Evolutionary conservation across 1,284 basidiomycete species (phyloP).

Genomic region (Limonomyces culmigenus): DNA sequence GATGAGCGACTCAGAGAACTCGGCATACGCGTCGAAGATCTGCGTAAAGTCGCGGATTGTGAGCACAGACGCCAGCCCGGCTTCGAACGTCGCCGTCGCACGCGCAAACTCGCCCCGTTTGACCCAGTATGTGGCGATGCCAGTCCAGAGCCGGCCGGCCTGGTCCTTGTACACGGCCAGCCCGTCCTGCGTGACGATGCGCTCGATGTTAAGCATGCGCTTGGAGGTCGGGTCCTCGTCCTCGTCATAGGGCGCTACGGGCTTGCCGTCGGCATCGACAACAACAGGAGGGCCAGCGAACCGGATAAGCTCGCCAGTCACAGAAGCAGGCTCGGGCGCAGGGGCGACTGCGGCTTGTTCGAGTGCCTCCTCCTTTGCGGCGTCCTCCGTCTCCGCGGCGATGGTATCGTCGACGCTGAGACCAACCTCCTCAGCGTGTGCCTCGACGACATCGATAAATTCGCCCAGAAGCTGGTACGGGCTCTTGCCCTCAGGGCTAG

Average conservation of each 20-base stretch:
- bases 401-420: constrained; percentile 67
- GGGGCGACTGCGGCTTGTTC: constrained; percentile 10
- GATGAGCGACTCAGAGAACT: constrained; percentile 87
- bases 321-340: constrained; percentile 25
- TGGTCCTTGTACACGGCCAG: constrained; percentile 88
- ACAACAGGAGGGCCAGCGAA: constrained; percentile 56
- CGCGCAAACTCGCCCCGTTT: constrained; percentile 91
- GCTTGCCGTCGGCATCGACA: constrained; percentile 31
- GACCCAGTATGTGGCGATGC: constrained; percentile 96
- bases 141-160: constrained; percentile 91
- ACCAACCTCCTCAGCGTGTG: constrained; percentile 85
- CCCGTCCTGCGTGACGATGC: constrained; percentile 75
- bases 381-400: constrained; percentile 24
- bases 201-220: constrained; percentile 75
- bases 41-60: constrained; percentile 97
- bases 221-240: constrained; percentile 69
- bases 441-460: constrained; percentile 86
- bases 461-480: constrained; percentile 89
- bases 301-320: constrained; percentile 51
- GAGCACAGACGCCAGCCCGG: constrained; percentile 70
- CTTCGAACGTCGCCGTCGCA: constrained; percentile 78
- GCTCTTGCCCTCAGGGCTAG: constrained; percentile 86
- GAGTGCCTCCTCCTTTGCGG: constrained; percentile 14
- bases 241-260: constrained; percentile 42
- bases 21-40: constrained; percentile 94